Conservation (phyloP, 2,329 filamentous ascomycete genomes). For the Tolypocladium nubicola region DNA sequence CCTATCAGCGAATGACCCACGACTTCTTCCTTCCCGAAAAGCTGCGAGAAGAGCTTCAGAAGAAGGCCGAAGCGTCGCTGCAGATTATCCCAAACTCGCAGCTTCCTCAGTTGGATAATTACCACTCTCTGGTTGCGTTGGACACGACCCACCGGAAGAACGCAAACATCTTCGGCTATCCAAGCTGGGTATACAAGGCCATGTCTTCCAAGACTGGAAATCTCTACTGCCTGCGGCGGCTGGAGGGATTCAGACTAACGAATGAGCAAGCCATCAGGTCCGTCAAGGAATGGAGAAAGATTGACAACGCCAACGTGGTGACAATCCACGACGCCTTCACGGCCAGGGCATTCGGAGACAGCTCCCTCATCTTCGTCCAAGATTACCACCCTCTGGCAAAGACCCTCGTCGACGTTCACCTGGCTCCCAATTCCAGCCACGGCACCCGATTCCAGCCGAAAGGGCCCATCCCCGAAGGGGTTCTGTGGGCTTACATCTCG, state of each 20-base stretch:
- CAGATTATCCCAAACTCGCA: constrained; percentile 74
- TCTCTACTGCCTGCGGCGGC: constrained; percentile 74
- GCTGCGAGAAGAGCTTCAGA: constrained; percentile 77
- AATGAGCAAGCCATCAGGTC: constrained; percentile 82
- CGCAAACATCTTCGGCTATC: constrained; percentile 70
- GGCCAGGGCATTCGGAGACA: constrained; percentile 84
- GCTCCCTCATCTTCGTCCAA: constrained; percentile 86
- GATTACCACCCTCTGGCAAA: constrained; percentile 89
- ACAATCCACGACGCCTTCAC: constrained; percentile 89
- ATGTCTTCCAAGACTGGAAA: constrained; percentile 80
- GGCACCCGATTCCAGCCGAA: constrained; percentile 35
- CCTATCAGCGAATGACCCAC: constrained; percentile 77
- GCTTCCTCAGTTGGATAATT: constrained; percentile 73
- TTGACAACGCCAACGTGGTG: constrained; percentile 74
- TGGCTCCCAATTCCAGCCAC: constrained; percentile 30
- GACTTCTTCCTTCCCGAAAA: constrained; percentile 89
- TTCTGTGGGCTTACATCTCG: constrained; percentile 85
- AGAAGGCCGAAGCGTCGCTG: constrained; percentile 73
- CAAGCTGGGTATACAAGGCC: constrained; percentile 93
- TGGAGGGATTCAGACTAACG: constrained; percentile 81
- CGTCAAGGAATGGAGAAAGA: constrained; percentile 80
- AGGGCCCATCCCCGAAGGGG: constrained; percentile 52
- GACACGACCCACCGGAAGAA: constrained; percentile 75
- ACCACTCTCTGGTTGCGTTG: constrained; percentile 83
- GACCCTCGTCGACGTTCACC: constrained; percentile 77